Percentiles rank a stretch among this genome's conserved stretches.
phyloP scores from a whole-genome alignment of 2,329 filamentous ascomycete species.

The Albophoma yamanashiensis region DNA sequence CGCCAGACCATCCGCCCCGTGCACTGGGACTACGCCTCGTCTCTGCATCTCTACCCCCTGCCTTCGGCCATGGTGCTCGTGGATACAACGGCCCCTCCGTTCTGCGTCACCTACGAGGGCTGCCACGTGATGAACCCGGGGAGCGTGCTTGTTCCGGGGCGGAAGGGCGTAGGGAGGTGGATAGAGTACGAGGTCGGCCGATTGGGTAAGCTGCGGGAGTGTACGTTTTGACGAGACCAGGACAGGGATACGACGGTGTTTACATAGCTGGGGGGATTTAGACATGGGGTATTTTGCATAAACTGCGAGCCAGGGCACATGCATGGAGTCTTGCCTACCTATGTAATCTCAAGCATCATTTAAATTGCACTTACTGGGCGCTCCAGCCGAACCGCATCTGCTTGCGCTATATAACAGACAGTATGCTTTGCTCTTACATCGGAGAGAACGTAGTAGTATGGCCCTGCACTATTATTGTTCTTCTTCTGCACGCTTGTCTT shows the following conservation, averaged over 20 bases:
- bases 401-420: not conserved
- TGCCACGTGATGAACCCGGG: slow-evolving; percentile 95
- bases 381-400: not conserved
- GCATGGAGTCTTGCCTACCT: not conserved
- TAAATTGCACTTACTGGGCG: not conserved
- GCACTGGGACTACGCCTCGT: slow-evolving; percentile 75
- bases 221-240: slow-evolving; percentile 33
- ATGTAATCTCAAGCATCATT: not conserved
- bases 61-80: slow-evolving; percentile 76
- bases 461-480: not conserved
- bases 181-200: slow-evolving; percentile 71
- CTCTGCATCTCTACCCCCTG: slow-evolving; percentile 76
- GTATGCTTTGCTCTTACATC: not conserved
- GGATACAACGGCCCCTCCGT: slow-evolving; percentile 71
- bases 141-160: slow-evolving; percentile 57
- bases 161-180: slow-evolving; percentile 66
- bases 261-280: not conserved
- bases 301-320: not conserved
- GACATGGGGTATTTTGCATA: not conserved
- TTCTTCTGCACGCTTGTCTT: not conserved
- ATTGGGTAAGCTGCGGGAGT: slow-evolving; percentile 53
- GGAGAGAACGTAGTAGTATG: not conserved
- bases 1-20: slow-evolving; percentile 68
- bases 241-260: not conserved
- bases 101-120: slow-evolving; percentile 85